These are phyloP conservation scores for Hypocrella siamensis DNA, from an alignment of 2,329 filamentous ascomycete species.

Conservation along the genomic window DNA sequence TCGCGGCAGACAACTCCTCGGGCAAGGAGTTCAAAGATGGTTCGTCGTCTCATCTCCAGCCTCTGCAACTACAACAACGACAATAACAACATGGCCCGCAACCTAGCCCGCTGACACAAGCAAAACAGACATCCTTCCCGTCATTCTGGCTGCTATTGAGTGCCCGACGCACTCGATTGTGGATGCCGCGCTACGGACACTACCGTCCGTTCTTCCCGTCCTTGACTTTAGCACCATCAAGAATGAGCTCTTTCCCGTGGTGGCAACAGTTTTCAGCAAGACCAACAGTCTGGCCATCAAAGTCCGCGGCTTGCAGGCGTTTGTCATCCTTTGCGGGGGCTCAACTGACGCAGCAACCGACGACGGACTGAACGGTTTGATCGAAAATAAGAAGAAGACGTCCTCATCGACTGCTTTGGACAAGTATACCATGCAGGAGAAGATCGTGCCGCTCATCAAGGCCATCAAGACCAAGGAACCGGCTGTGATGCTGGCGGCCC, in stretches of 20 bases:
- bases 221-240: constrained; percentile 96
- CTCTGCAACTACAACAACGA: too few species aligned
- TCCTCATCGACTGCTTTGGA: constrained; percentile 69
- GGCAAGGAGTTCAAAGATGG: constrained; percentile 92
- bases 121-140: constrained; percentile 75
- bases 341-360: constrained; percentile 31
- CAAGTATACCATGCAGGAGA: constrained; percentile 97
- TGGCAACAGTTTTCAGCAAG: constrained; percentile 79
- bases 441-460: constrained; percentile 78
- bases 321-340: constrained; percentile 79
- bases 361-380: constrained; percentile 57
- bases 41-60: constrained; percentile 22
- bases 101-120: too few species aligned
- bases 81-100: too few species aligned
- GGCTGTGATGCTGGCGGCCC: constrained; percentile 86
- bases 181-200: constrained; percentile 64
- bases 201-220: constrained; percentile 69
- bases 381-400: constrained; percentile 41
- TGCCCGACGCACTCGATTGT: constrained; percentile 81
- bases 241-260: constrained; percentile 86
- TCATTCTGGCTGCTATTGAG: constrained; percentile 70
- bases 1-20: constrained; percentile 65
- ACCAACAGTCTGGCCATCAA: constrained; percentile 93
- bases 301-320: constrained; percentile 77
- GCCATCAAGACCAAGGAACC: constrained; percentile 97